Evolutionary conservation across 2,329 filamentous ascomycete genomes (phyloP).

Genomic region (Pyrenophora tritici-repentis): DNA sequence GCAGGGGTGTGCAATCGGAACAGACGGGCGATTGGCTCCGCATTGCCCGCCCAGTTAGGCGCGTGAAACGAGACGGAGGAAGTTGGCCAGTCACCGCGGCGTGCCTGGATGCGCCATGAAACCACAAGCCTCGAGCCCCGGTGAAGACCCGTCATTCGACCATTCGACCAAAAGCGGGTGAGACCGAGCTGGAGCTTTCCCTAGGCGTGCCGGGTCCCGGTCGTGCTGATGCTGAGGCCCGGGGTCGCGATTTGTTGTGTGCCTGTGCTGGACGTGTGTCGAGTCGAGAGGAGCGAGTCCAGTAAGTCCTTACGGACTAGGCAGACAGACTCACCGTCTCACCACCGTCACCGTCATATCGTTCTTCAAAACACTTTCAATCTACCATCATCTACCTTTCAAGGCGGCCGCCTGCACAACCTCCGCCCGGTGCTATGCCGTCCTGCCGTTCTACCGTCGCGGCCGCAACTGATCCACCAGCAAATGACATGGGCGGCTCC

Average conservation of each 20-base stretch:
- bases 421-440: not conserved
- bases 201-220: not conserved
- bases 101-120: conserved; percentile 37
- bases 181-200: conserved; percentile 1
- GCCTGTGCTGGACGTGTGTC: too few species aligned
- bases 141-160: conserved; percentile 3
- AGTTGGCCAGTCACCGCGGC: conserved; percentile 25
- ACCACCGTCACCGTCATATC: too few species aligned
- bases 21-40: conserved; percentile 24
- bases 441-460: too few species aligned
- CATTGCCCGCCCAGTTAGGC: conserved; percentile 15
- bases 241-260: too few species aligned
- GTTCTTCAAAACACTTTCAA: too few species aligned
- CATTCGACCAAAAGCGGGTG: conserved; percentile 1
- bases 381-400: too few species aligned
- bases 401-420: not conserved
- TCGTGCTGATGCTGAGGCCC: too few species aligned
- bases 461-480: too few species aligned
- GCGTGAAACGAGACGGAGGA: conserved; percentile 27
- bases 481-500: conserved; percentile 13
- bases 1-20: conserved; percentile 7
- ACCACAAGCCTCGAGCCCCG: conserved; percentile 18
- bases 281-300: not conserved
- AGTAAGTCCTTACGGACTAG: not conserved
- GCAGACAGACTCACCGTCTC: too few species aligned